Conservation (phyloP, 108 stramenopile genomes). For the Cyclotella cryptica region DNA sequence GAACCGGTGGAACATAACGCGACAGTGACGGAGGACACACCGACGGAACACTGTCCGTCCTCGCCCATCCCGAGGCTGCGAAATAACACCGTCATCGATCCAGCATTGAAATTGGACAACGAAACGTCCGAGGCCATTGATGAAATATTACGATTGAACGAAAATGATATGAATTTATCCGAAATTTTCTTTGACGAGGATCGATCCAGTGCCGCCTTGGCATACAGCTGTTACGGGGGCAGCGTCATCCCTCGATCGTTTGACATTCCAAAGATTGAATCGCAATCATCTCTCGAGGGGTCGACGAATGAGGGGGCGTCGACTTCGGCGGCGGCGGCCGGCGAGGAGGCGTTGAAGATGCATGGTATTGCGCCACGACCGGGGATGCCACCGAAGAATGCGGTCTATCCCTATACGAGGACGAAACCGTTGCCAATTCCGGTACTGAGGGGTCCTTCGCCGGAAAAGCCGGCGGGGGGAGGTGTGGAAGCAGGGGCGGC, state of each 20-base stretch:
- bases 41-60: neutral
- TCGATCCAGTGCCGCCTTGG: slow-evolving; percentile 47
- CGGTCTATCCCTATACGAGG: slow-evolving; percentile 39
- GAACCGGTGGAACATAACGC: neutral
- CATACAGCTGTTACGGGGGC: slow-evolving; percentile 38
- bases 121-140: slow-evolving; percentile 44
- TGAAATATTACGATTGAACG: slow-evolving; percentile 52
- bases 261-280: slow-evolving; percentile 1
- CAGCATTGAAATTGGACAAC: neutral
- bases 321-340: too few species aligned
- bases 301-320: neutral
- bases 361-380: slow-evolving; percentile 16
- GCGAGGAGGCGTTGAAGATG: neutral
- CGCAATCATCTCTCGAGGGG: slow-evolving; percentile 24
- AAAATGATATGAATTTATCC: slow-evolving; percentile 55
- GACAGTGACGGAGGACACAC: neutral
- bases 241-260: neutral
- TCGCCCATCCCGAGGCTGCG: slow-evolving; percentile 4
- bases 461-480: neutral
- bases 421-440: slow-evolving; percentile 50
- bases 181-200: slow-evolving; percentile 62
- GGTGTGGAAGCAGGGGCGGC: neutral
- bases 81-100: neutral
- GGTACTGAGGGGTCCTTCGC: slow-evolving; percentile 14
- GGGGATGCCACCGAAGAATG: neutral